Evolutionary conservation across 2,329 filamentous ascomycete species (phyloP), one percentile per base, ranked within the genome.

Genomic region (Botrytis fabae): DNA sequence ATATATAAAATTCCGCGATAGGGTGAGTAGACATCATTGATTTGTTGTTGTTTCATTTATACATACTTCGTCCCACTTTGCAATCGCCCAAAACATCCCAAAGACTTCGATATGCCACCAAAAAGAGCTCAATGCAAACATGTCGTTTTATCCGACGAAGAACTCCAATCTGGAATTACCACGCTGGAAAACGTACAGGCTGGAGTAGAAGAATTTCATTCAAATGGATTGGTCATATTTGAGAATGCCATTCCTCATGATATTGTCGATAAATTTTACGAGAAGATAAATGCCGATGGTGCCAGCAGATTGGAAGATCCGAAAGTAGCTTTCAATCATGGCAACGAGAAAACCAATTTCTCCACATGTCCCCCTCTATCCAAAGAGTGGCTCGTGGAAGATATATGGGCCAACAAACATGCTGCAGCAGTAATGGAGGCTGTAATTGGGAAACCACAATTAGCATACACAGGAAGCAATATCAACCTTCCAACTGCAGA

Each of bases 301-400:
- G 38, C 32, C 35, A n/a, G 51, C 35, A 65, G 48, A 44, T 46
- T 73, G 28, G 28, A 74, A 51, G 42, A 73, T 63, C 68, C 68
- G 7, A 4, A 16, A 4, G 40, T 70, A 5, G 35, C 18, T 32
- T 73, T 64, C 69, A 74, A 74, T n/a, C 42, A n/a, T 76, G 69
- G 87, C 85, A 75, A 91, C 90, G 88, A 78, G 16, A 82, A 81
- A 3, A 79, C 80, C 0, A 84, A 84, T 73, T 83, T 84, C 77
- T 81, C 83, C 68, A 82, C 83, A 74, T 82, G 81, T 40, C 83
- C 83, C 0, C 81, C 83, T 1, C 77, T 81, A 16, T 78, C 78
- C 20, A 73, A 75, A 22, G 78, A 80, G 0, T 80, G 82, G 57
- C 80, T 84, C 73, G 82, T 80, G 70, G 75, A 79, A 46, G 82